Evolutionary conservation across 192 early-diverging fungal species (phyloP).

Genomic region (Rhizoclosmatium sp.): DNA sequence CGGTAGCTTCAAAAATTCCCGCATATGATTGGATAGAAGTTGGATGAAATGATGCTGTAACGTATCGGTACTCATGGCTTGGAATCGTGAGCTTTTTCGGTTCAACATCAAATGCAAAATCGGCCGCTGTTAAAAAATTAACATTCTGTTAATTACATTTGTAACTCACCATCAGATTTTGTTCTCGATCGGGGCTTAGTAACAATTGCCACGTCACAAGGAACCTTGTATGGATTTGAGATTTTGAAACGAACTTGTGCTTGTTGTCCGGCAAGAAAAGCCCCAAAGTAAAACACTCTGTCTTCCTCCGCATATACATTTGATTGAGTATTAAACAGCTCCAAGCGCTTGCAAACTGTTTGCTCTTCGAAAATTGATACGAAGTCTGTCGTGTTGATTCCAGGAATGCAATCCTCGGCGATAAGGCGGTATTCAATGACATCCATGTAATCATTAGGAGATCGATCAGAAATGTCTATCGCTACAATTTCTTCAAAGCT

Average conservation of each 20-base stretch:
- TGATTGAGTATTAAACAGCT: slow-evolving; percentile 58
- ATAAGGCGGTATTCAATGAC: slow-evolving; percentile 61
- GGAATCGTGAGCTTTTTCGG: slow-evolving; percentile 64
- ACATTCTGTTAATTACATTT: not conserved
- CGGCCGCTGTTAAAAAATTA: slow-evolving; percentile 35
- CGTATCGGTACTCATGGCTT: slow-evolving; percentile 64
- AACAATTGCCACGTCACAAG: slow-evolving; percentile 60
- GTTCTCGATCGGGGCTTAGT: slow-evolving; percentile 58
- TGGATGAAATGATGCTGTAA: slow-evolving; percentile 65
- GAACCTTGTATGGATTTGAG: slow-evolving; percentile 68
- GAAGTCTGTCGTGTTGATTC: slow-evolving; percentile 67
- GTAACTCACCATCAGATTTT: slow-evolving; percentile 49
- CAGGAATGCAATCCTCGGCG: slow-evolving; percentile 67
- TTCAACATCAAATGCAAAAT: slow-evolving; percentile 70
- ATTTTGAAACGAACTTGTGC: slow-evolving; percentile 66
- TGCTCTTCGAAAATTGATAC: slow-evolving; percentile 71
- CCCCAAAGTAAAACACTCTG: slow-evolving; percentile 65
- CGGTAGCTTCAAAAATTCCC: slow-evolving; percentile 66
- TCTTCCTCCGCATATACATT: slow-evolving; percentile 73
- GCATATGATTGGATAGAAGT: slow-evolving; percentile 66
- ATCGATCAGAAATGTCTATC: slow-evolving; percentile 66
- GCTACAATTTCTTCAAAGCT: slow-evolving; percentile 66
- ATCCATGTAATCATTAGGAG: slow-evolving; percentile 53
- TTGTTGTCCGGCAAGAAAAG: slow-evolving; percentile 64
- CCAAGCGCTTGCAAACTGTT: slow-evolving; percentile 64